Percentiles rank a stretch among this genome's conserved stretches.
These are phyloP conservation scores for Protea cynaroides DNA, from an alignment of 164 flowering plant species.

Conservation along the genomic window DNA sequence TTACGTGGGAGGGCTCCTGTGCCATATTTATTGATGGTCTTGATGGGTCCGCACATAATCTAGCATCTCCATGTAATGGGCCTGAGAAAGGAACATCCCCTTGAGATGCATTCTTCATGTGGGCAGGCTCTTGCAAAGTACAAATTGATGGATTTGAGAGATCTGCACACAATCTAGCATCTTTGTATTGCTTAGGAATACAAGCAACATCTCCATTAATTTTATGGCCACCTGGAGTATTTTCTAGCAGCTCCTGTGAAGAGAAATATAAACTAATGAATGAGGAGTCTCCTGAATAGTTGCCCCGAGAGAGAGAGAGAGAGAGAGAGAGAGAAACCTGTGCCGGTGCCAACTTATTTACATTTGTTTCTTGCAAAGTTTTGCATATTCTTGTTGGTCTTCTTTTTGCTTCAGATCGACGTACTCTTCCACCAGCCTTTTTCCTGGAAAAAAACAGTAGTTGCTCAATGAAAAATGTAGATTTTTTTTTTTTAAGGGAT, in stretches of 20 bases:
- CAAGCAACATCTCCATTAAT: slow-evolving; percentile 10
- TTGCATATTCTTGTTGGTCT: slow-evolving; percentile 36
- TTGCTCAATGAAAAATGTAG: not conserved
- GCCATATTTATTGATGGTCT: slow-evolving; percentile 22
- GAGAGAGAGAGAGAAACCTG: slow-evolving; percentile 30
- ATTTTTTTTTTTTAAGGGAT: too few relatives aligned
- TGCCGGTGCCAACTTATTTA: slow-evolving; percentile 17
- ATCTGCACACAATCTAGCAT: slow-evolving; percentile 10
- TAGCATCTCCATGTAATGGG: slow-evolving; percentile 43
- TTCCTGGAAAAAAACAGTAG: slow-evolving; percentile 35
- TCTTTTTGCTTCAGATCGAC: slow-evolving; percentile 36
- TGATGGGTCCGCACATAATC: slow-evolving; percentile 9
- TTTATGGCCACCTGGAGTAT: slow-evolving; percentile 13
- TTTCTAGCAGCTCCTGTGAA: slow-evolving; percentile 30
- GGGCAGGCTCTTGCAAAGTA: slow-evolving; percentile 39
- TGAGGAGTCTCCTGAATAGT: not conserved
- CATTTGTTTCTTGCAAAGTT: slow-evolving; percentile 35
- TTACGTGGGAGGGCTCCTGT: slow-evolving; percentile 51
- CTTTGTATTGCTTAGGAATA: slow-evolving; percentile 17
- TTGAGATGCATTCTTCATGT: slow-evolving; percentile 68
- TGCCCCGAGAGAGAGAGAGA: not conserved
- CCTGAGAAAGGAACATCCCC: slow-evolving; percentile 84
- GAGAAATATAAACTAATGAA: not conserved
- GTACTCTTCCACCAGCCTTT: slow-evolving; percentile 31
- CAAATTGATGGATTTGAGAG: slow-evolving; percentile 24